phyloP scores from a whole-genome alignment of 441 rosid species.

The Corymbia citriodora region DNA sequence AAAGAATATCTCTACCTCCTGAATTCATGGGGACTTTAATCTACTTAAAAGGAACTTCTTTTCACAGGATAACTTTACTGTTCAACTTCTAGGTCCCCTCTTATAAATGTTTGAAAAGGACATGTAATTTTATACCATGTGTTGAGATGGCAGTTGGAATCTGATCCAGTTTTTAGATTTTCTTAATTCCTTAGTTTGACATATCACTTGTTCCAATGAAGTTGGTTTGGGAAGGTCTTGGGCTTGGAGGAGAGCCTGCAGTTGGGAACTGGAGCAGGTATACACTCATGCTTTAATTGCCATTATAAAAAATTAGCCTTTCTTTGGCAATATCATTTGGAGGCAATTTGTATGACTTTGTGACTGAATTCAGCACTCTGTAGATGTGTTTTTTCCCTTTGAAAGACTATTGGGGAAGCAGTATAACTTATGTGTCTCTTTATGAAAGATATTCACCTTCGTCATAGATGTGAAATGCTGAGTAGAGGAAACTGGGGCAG shows the following conservation, averaged over 20 bases:
- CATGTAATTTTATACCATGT: neutral
- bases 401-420: neutral
- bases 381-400: neutral
- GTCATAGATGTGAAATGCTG: neutral
- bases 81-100: neutral
- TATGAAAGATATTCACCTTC: neutral
- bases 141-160: neutral
- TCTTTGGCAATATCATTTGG: neutral
- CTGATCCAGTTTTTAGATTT: neutral
- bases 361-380: neutral
- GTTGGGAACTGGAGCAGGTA: conserved; percentile 90
- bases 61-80: neutral
- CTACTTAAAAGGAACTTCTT: neutral
- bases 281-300: neutral
- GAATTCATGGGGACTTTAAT: neutral
- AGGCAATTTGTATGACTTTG: neutral
- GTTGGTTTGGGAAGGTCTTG: conserved; percentile 95
- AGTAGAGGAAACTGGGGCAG: neutral
- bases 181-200: neutral
- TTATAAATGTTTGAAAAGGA: neutral
- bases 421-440: neutral
- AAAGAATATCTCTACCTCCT: neutral
- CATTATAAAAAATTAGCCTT: neutral
- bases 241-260: conserved; percentile 66
- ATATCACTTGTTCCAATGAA: conserved; percentile 22